Percentiles rank a stretch among this genome's conserved stretches.
Evolutionary conservation across 306 rosid genomes (phyloP).

Genomic region (Gynostemma pentaphyllum): DNA sequence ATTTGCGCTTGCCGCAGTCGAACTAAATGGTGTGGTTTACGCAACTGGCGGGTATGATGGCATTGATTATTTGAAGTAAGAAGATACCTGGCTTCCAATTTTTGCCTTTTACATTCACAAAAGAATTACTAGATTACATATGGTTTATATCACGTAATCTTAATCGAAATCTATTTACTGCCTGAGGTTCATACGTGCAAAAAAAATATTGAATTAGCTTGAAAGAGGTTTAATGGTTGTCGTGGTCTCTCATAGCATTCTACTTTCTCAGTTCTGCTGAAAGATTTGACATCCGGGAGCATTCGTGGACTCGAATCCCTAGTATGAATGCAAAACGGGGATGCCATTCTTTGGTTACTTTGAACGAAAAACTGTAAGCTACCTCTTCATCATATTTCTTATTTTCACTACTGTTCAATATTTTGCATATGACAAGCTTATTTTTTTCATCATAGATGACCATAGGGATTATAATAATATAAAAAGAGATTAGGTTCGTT

Average conservation of each 20-base stretch:
- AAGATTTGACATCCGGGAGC: conserved; percentile 80
- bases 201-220: neutral
- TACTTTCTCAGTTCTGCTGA: conserved; percentile 50
- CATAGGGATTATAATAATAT: neutral
- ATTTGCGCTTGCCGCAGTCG: conserved; percentile 34
- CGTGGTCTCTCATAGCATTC: conserved; percentile 2
- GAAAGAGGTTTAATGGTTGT: neutral
- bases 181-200: neutral
- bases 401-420: neutral
- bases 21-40: conserved; percentile 34
- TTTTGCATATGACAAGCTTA: neutral
- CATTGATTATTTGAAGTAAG: conserved; percentile 43
- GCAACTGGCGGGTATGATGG: conserved; percentile 55
- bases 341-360: conserved; percentile 42
- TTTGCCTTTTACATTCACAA: neutral
- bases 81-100: conserved; percentile 18
- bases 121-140: neutral
- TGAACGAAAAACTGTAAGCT: conserved; percentile 52
- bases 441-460: neutral
- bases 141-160: too few species aligned
- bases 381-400: neutral
- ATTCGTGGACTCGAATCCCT: conserved; percentile 51
- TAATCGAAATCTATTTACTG: neutral
- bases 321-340: conserved; percentile 34
- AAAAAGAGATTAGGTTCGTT: too few species aligned